Percentiles rank a stretch among this genome's conserved stretches.
These are phyloP conservation scores for Hyaloscypha hepaticicola DNA, from an alignment of 495 filamentous ascomycete species.

Conservation along the genomic window DNA sequence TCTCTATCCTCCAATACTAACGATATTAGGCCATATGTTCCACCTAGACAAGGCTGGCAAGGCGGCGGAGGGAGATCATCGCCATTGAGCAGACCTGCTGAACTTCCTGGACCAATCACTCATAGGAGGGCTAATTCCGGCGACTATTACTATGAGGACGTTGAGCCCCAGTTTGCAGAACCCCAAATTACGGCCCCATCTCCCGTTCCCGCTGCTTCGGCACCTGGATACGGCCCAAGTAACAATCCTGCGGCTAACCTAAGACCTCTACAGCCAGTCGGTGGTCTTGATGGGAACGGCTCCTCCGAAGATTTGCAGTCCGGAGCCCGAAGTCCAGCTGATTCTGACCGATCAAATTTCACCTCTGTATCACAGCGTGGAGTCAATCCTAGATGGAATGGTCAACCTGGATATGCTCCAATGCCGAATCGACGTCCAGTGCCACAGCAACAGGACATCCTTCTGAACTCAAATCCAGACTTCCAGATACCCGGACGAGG, in stretches of 20 bases:
- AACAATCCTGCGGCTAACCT: conserved; percentile 32
- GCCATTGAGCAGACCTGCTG: conserved; percentile 34
- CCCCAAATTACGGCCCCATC: conserved; percentile 28
- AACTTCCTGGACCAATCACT: conserved; percentile 30
- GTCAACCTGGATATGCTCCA: conserved; percentile 33
- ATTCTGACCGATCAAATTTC: conserved; percentile 75
- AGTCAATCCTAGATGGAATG: conserved; percentile 83
- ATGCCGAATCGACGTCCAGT: conserved; percentile 35
- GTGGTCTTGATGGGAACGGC: conserved; percentile 24
- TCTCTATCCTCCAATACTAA: conserved; percentile 31
- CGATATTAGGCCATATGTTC: conserved; percentile 55
- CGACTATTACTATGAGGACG: conserved; percentile 85
- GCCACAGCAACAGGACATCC: conserved; percentile 48
- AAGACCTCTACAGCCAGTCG: conserved; percentile 20
- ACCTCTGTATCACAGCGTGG: conserved; percentile 82
- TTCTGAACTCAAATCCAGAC: conserved; percentile 71
- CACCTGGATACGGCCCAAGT: conserved; percentile 33
- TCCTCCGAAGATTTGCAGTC: conserved; percentile 62
- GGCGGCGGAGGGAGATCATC: conserved; percentile 45
- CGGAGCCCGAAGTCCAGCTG: conserved; percentile 69
- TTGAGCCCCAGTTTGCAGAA: conserved; percentile 78
- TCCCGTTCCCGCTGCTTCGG: conserved; percentile 17
- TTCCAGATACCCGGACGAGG: conserved; percentile 57
- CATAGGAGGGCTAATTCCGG: conserved; percentile 40
- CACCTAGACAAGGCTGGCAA: conserved; percentile 61